A percentile compares a stretch with the other conserved stretches of the same genome.
phyloP scores from a whole-genome alignment of 108 stramenopile species.

The Cyclostephanos tholiformis region DNA sequence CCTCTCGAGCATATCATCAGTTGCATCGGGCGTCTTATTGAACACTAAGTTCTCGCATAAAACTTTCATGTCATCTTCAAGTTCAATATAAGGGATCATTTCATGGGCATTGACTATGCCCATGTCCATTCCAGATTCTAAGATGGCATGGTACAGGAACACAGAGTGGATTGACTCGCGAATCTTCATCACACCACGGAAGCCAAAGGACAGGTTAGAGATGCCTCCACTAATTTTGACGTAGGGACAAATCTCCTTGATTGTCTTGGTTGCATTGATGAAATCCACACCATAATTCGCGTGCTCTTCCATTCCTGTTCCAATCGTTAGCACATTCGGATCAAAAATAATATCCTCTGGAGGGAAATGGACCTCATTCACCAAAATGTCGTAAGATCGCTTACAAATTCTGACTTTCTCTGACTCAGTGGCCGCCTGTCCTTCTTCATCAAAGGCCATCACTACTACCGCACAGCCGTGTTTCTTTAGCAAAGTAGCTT shows the following conservation, averaged over 20 bases:
- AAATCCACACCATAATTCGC: slow-evolving; percentile 98
- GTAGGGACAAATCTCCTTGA: slow-evolving; percentile 97
- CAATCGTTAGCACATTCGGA: slow-evolving; percentile 98
- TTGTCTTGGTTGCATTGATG: slow-evolving; percentile 91
- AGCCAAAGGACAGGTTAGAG: slow-evolving; percentile 98
- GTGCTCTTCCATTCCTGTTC: slow-evolving; percentile 98
- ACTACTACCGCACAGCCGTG: slow-evolving; percentile 98
- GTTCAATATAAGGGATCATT: slow-evolving; percentile 83
- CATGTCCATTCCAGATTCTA: slow-evolving; percentile 98
- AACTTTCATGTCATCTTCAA: slow-evolving; percentile 82
- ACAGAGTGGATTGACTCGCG: slow-evolving; percentile 99
- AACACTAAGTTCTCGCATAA: slow-evolving; percentile 91
- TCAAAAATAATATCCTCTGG: slow-evolving; percentile 99
- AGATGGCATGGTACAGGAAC: slow-evolving; percentile 94
- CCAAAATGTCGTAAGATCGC: slow-evolving; percentile 98
- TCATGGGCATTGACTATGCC: slow-evolving; percentile 99
- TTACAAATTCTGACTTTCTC: slow-evolving; percentile 99
- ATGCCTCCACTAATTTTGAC: slow-evolving; percentile 98
- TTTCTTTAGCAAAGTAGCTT: slow-evolving; percentile 93
- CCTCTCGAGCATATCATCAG: slow-evolving; percentile 90
- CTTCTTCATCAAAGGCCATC: slow-evolving; percentile 99
- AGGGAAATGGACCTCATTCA: slow-evolving; percentile 94
- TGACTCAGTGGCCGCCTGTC: slow-evolving; percentile 95
- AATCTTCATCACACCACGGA: slow-evolving; percentile 95
- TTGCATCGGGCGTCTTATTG: slow-evolving; percentile 86